These are phyloP conservation scores for Talaromyces atroroseus DNA, from an alignment of 2,329 filamentous ascomycete species.

Conservation along the genomic window DNA sequence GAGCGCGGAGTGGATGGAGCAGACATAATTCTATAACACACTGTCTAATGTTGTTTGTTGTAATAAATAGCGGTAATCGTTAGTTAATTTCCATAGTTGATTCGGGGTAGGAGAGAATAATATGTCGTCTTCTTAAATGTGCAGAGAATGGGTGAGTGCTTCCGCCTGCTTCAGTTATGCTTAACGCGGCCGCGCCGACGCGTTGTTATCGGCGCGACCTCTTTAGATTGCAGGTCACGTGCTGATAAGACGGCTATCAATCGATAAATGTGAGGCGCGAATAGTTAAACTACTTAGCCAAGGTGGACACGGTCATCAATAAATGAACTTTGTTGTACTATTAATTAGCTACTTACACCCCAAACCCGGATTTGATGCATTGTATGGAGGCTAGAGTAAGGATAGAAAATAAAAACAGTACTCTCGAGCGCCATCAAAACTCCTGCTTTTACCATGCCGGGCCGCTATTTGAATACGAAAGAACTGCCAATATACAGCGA, in stretches of 20 bases:
- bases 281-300: too few relatives aligned
- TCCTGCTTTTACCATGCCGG: not conserved
- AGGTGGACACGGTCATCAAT: not conserved
- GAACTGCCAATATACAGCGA: not conserved
- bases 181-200: conserved; percentile 9
- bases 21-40: conserved; percentile 3
- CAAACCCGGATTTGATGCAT: not conserved
- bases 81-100: not conserved
- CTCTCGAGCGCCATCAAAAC: not conserved
- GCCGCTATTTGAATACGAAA: not conserved
- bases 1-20: conserved; percentile 13
- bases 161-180: conserved; percentile 5
- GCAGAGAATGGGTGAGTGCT: not conserved
- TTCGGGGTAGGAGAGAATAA: not conserved
- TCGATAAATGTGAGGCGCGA: too few relatives aligned
- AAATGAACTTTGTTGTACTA: not conserved
- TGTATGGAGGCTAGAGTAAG: not conserved
- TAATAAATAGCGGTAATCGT: not conserved
- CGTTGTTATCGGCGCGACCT: conserved; percentile 11
- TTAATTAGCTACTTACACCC: not conserved
- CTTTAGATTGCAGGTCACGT: conserved; percentile 3
- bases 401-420: not conserved
- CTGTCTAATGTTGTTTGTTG: not conserved
- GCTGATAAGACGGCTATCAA: not conserved
- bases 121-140: not conserved